These are phyloP conservation scores for Sedum album DNA, from an alignment of 164 flowering plant genomes.

Conservation along the genomic window DNA sequence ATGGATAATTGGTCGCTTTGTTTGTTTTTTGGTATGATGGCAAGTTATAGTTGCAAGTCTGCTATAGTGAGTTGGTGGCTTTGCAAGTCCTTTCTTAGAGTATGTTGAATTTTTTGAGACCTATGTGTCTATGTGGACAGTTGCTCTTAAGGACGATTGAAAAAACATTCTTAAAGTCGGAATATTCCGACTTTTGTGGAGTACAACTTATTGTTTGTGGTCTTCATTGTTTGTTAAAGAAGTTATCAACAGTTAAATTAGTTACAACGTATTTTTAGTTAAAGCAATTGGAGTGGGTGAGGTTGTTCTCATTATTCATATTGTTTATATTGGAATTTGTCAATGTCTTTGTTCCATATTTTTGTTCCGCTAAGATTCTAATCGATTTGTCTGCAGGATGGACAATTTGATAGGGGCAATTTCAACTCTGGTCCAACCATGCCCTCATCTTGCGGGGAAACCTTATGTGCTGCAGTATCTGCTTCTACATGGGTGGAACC, in stretches of 20 bases:
- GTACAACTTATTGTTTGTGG: not conserved
- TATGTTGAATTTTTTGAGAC: not conserved
- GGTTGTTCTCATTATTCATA: too few relatives aligned
- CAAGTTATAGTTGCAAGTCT: not conserved
- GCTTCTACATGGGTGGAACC: constrained; percentile 95
- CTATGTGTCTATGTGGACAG: not conserved
- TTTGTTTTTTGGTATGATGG: not conserved
- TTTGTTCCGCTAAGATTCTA: not conserved
- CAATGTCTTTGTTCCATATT: too few relatives aligned
- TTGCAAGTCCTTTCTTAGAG: not conserved
- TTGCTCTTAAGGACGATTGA: not conserved
- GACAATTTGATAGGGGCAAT: constrained; percentile 68
- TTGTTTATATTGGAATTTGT: too few relatives aligned
- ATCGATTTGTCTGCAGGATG: constrained; percentile 37
- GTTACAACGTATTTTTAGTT: too few relatives aligned
- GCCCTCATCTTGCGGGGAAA: constrained; percentile 74
- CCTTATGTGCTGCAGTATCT: constrained; percentile 84
- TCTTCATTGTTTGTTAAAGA: too few relatives aligned
- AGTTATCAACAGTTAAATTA: too few relatives aligned
- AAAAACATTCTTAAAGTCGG: not conserved
- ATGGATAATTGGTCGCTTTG: not conserved
- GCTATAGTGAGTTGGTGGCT: not conserved
- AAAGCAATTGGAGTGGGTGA: too few relatives aligned
- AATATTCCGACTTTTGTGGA: not conserved
- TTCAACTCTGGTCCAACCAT: constrained; percentile 53